phyloP scores from a whole-genome alignment of 2,329 filamentous ascomycete genomes.

The Myotisia sp. region DNA sequence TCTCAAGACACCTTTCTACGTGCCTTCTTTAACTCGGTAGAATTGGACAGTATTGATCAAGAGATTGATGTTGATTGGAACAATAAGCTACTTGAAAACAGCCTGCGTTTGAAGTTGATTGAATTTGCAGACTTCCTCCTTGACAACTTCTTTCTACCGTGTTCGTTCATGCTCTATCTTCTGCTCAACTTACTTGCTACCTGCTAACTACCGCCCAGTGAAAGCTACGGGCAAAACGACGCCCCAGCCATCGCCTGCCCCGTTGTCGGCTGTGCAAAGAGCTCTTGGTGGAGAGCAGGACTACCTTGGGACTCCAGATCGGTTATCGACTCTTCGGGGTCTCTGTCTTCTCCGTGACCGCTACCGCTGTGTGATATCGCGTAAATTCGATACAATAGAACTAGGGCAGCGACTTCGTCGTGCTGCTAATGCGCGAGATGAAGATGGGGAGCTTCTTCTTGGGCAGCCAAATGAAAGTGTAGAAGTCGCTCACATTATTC shows the following conservation, averaged over 20 bases:
- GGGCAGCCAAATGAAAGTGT: slow-evolving; percentile 6
- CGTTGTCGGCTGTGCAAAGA: slow-evolving; percentile 6
- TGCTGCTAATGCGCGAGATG: slow-evolving; percentile 11
- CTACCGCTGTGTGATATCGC: slow-evolving; percentile 13
- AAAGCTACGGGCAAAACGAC: slow-evolving; percentile 12
- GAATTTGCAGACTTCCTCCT: slow-evolving; percentile 11
- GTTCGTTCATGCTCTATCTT: slow-evolving; percentile 8
- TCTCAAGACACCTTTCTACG: slow-evolving; percentile 10
- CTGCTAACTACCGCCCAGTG: slow-evolving; percentile 8
- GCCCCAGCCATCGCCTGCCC: slow-evolving; percentile 11
- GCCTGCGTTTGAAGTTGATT: not conserved
- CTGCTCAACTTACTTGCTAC: no score
- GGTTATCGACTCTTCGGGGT: slow-evolving; percentile 11
- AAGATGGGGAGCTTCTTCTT: slow-evolving; percentile 10
- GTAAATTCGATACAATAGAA: slow-evolving; percentile 11
- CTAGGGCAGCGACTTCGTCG: slow-evolving; percentile 9
- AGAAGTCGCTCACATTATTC: slow-evolving; percentile 15
- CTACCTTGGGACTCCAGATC: slow-evolving; percentile 1
- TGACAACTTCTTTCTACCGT: slow-evolving; percentile 13
- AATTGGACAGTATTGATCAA: slow-evolving; percentile 3
- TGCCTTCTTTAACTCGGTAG: slow-evolving; percentile 8
- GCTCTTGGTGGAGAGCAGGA: not conserved
- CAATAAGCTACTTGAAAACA: not conserved
- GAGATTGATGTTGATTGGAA: slow-evolving; percentile 3
- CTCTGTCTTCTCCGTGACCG: slow-evolving; percentile 14